Percentiles rank a stretch among this genome's conserved stretches.
phyloP scores from a whole-genome alignment of 805 yeast genomes.

The Barnettozyma vustinii region DNA sequence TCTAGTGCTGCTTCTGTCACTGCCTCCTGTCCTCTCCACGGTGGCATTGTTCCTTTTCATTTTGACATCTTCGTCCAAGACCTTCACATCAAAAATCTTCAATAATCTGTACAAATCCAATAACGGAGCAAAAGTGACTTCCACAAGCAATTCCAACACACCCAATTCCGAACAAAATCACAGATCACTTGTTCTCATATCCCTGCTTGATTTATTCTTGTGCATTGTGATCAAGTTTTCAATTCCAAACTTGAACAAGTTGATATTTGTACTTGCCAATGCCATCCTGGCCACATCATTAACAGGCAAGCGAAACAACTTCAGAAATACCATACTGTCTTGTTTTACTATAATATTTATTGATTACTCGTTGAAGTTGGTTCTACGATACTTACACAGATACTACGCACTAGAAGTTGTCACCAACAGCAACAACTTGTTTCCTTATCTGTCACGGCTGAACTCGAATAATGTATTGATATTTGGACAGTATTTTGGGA shows the following conservation, averaged over 20 bases:
- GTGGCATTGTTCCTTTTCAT: conserved; percentile 14
- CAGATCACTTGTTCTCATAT: conserved; percentile 14
- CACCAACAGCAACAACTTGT: conserved; percentile 11
- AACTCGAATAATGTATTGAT: conserved; percentile 4
- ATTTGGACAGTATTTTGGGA: conserved; percentile 1
- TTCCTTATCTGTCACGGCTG: conserved; percentile 18
- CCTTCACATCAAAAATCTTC: conserved; percentile 13
- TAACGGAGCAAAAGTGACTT: not conserved
- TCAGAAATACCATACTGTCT: conserved; percentile 7
- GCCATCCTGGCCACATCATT: conserved; percentile 19
- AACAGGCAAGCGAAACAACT: conserved; percentile 14
- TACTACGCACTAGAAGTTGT: not conserved
- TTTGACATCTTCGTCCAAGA: conserved; percentile 16
- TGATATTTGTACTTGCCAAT: conserved; percentile 20
- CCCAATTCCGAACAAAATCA: conserved; percentile 2
- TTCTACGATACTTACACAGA: not conserved
- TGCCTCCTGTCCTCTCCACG: conserved; percentile 21
- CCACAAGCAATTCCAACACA: not conserved
- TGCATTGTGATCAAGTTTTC: conserved; percentile 15
- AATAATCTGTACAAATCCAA: conserved; percentile 7
- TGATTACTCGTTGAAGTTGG: conserved; percentile 13
- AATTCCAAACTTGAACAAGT: conserved; percentile 20
- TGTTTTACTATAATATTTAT: conserved; percentile 11
- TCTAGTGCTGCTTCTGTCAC: conserved; percentile 17
- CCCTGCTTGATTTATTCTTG: conserved; percentile 16